A percentile compares a stretch with the other conserved stretches of the same genome.
These are phyloP conservation scores for Aspergillus pseudoglaucus DNA, from an alignment of 2,329 filamentous ascomycete genomes.

Conservation along the genomic window DNA sequence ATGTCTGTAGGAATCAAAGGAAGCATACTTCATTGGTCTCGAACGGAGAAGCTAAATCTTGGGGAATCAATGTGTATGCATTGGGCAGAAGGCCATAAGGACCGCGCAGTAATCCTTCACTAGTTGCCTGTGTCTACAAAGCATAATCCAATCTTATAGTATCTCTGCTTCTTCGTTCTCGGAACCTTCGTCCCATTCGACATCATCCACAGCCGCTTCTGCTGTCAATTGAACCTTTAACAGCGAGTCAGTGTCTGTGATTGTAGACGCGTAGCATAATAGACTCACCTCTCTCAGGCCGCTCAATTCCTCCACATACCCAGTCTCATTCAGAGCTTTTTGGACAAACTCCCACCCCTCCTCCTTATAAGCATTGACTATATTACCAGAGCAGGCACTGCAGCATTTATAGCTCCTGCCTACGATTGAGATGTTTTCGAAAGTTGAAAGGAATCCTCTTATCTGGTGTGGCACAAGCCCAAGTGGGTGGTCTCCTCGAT, in stretches of 20 bases:
- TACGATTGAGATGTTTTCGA: constrained; percentile 51
- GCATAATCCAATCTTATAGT: constrained; percentile 4
- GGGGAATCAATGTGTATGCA: constrained; percentile 24
- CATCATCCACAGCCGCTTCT: constrained; percentile 38
- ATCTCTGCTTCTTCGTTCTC: constrained; percentile 32
- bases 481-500: constrained; percentile 39
- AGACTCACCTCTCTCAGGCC: constrained; percentile 50
- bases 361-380: constrained; percentile 47
- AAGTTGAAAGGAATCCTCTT: constrained; percentile 56
- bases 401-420: constrained; percentile 56
- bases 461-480: constrained; percentile 57
- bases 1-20: constrained; percentile 63
- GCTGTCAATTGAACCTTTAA: constrained; percentile 40
- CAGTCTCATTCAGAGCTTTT: constrained; percentile 53
- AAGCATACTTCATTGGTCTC: constrained; percentile 79
- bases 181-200: constrained; percentile 41
- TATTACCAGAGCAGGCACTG: constrained; percentile 54
- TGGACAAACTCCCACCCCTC: constrained; percentile 57
- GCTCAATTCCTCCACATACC: constrained; percentile 58
- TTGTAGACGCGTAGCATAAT: not conserved
- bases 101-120: not conserved
- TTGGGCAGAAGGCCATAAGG: not conserved
- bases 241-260: constrained; percentile 14
- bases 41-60: constrained; percentile 53
- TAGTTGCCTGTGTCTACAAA: not conserved